Percentiles rank a stretch among this genome's conserved stretches.
These are phyloP conservation scores for Phytophthora tubulina DNA, from an alignment of 352 stramenopile genomes.

Conservation along the genomic window DNA sequence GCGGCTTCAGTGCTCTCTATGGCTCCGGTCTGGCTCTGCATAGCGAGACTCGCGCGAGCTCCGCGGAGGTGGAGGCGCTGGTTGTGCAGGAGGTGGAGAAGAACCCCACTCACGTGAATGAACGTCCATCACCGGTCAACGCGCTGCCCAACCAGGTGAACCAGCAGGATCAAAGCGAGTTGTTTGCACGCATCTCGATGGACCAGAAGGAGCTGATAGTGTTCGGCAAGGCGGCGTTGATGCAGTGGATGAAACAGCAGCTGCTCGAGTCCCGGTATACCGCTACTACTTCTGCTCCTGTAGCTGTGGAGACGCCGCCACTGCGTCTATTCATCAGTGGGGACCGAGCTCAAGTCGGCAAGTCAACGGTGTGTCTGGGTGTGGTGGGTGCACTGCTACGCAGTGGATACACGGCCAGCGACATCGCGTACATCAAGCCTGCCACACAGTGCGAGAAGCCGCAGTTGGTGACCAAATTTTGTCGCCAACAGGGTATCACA, in stretches of 20 bases:
- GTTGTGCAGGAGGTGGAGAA: conserved; percentile 25
- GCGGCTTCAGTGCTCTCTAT: conserved; percentile 66
- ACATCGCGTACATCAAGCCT: conserved; percentile 99
- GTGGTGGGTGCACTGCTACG: conserved; percentile 92
- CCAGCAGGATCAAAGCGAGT: neutral
- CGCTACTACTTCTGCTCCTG: neutral
- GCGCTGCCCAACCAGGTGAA: neutral
- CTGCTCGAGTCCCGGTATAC: conserved; percentile 47
- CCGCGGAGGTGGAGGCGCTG: conserved; percentile 27
- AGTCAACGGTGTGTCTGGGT: conserved; percentile 96
- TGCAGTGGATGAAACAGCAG: conserved; percentile 49
- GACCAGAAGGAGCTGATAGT: conserved; percentile 35
- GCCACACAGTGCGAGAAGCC: conserved; percentile 97
- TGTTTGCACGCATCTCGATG: conserved; percentile 45
- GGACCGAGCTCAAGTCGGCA: conserved; percentile 93
- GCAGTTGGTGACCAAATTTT: conserved; percentile 96
- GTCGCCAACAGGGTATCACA: conserved; percentile 86
- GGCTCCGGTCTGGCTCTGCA: conserved; percentile 54
- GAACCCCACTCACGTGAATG: conserved; percentile 32
- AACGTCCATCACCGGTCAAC: neutral
- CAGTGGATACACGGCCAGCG: conserved; percentile 62
- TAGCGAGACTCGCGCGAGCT: conserved; percentile 29
- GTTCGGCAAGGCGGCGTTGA: conserved; percentile 39
- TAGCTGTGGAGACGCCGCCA: conserved; percentile 11
- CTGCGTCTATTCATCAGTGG: conserved; percentile 81